Base-by-base conservation (phyloP, 805 yeast species). In the Kluyveromyces wickerhamii region DNA sequence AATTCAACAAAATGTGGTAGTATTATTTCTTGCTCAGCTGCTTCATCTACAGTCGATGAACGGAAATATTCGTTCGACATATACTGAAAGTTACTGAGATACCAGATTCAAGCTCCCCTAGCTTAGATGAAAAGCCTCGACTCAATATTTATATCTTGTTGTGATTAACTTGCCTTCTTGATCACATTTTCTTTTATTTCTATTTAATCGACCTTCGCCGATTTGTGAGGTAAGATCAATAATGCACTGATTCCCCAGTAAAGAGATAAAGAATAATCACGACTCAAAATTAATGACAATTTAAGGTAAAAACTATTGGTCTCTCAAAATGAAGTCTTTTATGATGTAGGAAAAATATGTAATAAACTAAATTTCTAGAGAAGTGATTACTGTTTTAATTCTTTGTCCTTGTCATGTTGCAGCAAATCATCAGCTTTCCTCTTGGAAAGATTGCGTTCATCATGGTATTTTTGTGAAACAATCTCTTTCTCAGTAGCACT, bases 1-100 rank as follows among this genome's bases (percentile, higher is more conserved):
- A 42, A 39, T 9, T 29, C 22, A 14, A 46, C 47, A 18, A 49
- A 47, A 9, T 32, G 30, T 17, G 47, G 41, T 2, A 39, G 44
- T 10, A 31, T 34, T n/a, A 50, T 39, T 8, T 32, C 37, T 15
- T 40, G 40, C 4, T 44, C 39, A 6, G 26, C n/a, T 9, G 45
- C 42, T 10, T 26, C 29, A 21, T 45, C 50, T 13, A 45, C 28
- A 7, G 44, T 45, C 2, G 41, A 37, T 13, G 48, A 42, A 14
- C 26, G 15, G 11, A 37, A 28, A 3, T 22, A 17, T 11, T 22
- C 22, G 5, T 37, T 7, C 14, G 29, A 19, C 4, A 18, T 12
- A 11, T 21, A 18, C 12, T 10, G 13, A 22, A 12, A 22, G 11
- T 23, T 5, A 14, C 24, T 19, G 13, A 7, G 18, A 15, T 11